These are phyloP conservation scores for Aspergillus heteromorphus DNA, from an alignment of 495 filamentous ascomycete species.

Conservation along the genomic window DNA sequence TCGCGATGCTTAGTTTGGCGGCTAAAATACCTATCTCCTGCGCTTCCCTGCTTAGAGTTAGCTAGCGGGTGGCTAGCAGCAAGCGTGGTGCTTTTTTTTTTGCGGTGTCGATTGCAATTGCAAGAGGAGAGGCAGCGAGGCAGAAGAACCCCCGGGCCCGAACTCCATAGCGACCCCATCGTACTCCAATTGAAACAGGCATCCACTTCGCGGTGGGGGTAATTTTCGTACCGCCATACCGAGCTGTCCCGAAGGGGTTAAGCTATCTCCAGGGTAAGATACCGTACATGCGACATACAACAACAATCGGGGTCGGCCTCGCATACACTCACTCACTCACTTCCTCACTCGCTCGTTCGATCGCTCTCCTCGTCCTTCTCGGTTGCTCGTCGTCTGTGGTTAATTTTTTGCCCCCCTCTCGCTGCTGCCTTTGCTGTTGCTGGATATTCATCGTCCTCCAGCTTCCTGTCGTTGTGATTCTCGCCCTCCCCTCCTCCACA, in stretches of 20 bases:
- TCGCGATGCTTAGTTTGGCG: neutral
- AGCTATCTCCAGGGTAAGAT: neutral
- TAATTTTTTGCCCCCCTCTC: neutral
- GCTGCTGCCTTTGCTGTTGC: neutral
- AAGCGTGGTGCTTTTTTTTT: constrained; percentile 1
- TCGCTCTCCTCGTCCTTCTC: neutral
- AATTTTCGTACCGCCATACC: constrained; percentile 7
- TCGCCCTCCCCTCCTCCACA: neutral
- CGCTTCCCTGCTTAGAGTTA: neutral
- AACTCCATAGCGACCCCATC: too few relatives aligned
- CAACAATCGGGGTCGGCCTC: constrained; percentile 3
- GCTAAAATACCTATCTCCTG: constrained; percentile 1
- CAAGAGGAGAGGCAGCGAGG: too few relatives aligned
- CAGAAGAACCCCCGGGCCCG: too few relatives aligned
- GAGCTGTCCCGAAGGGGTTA: neutral
- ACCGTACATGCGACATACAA: constrained; percentile 6
- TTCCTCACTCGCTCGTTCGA: neutral
- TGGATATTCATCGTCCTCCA: neutral
- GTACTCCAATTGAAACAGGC: constrained; percentile 3
- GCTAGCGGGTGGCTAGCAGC: constrained; percentile 5
- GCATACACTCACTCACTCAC: constrained; percentile 11
- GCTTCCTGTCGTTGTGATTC: neutral
- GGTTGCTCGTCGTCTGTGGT: neutral
- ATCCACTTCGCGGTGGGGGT: neutral
- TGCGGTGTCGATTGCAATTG: neutral